Percentiles rank a stretch among this genome's conserved stretches.
Conservation (phyloP, 108 stramenopile species). For the Aurantiochytrium sp. region DNA sequence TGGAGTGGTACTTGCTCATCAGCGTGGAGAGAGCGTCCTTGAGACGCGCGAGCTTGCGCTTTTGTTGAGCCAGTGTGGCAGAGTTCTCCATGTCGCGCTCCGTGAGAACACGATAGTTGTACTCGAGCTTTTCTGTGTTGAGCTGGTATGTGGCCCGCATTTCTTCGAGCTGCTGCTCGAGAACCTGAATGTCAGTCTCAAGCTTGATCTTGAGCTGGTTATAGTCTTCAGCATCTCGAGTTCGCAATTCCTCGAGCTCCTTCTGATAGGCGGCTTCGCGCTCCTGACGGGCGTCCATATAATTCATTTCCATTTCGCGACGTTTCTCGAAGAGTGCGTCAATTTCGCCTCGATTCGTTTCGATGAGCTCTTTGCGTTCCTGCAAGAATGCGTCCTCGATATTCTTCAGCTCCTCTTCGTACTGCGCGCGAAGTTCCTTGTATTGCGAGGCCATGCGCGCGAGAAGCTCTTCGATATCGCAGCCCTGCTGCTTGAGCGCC, state of each 20-base stretch:
- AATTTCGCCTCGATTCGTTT: slow-evolving; percentile 40
- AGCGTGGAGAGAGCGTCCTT: slow-evolving; percentile 49
- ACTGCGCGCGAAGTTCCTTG: slow-evolving; percentile 41
- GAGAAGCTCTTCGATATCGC: slow-evolving; percentile 56
- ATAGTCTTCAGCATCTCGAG: slow-evolving; percentile 56
- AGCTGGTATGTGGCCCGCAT: slow-evolving; percentile 66
- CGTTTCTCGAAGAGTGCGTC: slow-evolving; percentile 53
- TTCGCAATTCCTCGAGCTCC: slow-evolving; percentile 42
- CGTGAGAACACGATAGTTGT: slow-evolving; percentile 60
- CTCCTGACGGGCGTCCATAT: slow-evolving; percentile 44
- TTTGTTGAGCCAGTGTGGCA: slow-evolving; percentile 47
- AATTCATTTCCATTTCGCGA: slow-evolving; percentile 43
- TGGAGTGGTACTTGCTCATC: slow-evolving; percentile 41
- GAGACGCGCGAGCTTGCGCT: slow-evolving; percentile 51
- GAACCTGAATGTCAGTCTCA: slow-evolving; percentile 63
- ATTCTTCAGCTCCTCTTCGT: slow-evolving; percentile 38
- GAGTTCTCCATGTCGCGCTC: slow-evolving; percentile 61
- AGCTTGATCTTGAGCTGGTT: slow-evolving; percentile 59
- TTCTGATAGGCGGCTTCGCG: slow-evolving; percentile 39
- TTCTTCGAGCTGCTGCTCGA: slow-evolving; percentile 66
- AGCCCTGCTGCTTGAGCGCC: slow-evolving; percentile 52
- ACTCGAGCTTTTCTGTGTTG: slow-evolving; percentile 65
- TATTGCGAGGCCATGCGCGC: slow-evolving; percentile 47
- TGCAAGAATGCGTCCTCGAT: slow-evolving; percentile 49
- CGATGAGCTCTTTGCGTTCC: slow-evolving; percentile 45